Evolutionary conservation across 2,329 filamentous ascomycete species (phyloP).

Genomic region (Lachnellula willkommii): DNA sequence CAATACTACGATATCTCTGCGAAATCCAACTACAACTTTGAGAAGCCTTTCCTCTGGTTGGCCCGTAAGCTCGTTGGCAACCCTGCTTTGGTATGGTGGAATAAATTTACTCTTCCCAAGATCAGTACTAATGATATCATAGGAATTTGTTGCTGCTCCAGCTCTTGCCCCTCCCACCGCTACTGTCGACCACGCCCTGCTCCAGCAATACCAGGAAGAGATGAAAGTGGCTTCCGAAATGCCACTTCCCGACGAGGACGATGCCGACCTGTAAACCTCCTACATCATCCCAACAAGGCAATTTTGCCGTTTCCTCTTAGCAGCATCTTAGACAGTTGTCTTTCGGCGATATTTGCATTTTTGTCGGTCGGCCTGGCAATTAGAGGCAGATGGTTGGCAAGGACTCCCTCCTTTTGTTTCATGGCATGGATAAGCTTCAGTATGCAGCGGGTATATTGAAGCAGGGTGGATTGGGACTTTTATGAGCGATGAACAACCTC

Average conservation of each 20-base stretch:
- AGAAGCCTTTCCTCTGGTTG: slow-evolving; percentile 99
- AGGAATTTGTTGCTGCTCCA: slow-evolving; percentile 96
- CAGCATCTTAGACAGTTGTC: slow-evolving; percentile 32
- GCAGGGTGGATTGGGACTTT: slow-evolving; percentile 15
- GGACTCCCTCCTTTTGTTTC: slow-evolving; percentile 23
- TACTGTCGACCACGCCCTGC: slow-evolving; percentile 75
- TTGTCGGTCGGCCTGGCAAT: slow-evolving; percentile 25
- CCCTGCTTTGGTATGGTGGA: slow-evolving; percentile 63
- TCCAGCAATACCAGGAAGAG: slow-evolving; percentile 80
- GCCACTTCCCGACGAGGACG: slow-evolving; percentile 93
- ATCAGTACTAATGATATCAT: slow-evolving; percentile 15
- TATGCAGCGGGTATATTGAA: slow-evolving; percentile 20
- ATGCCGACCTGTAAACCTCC: slow-evolving; percentile 51
- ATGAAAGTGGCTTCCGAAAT: slow-evolving; percentile 73
- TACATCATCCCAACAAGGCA: slow-evolving; percentile 13
- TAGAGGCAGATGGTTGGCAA: slow-evolving; percentile 28
- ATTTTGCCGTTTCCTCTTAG: slow-evolving; percentile 20
- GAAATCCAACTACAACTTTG: slow-evolving; percentile 99
- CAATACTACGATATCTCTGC: slow-evolving; percentile 99
- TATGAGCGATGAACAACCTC: slow-evolving; percentile 27
- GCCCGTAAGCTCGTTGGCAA: slow-evolving; percentile 98
- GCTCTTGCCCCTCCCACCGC: slow-evolving; percentile 93
- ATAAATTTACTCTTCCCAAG: slow-evolving; percentile 11
- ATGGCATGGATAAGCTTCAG: slow-evolving; percentile 23
- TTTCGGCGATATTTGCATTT: slow-evolving; percentile 31